A percentile compares a stretch with the other conserved stretches of the same genome.
These are phyloP conservation scores for Serendipita sp. DNA, from an alignment of 768 basidiomycete genomes.

Conservation along the genomic window DNA sequence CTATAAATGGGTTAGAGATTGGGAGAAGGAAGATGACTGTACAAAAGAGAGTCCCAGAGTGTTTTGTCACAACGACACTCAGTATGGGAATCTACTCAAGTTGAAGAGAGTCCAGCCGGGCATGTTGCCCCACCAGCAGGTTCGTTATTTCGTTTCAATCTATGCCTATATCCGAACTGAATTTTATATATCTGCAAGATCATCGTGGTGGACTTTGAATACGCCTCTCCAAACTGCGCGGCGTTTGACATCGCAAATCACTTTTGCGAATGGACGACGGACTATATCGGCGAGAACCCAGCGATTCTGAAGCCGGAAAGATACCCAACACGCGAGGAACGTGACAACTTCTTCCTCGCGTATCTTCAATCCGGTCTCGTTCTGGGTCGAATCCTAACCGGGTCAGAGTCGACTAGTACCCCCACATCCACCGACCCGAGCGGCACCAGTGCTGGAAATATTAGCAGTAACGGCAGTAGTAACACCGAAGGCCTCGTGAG, in stretches of 20 bases:
- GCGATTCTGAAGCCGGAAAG: slow-evolving; percentile 43
- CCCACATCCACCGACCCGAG: not conserved
- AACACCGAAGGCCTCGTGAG: not conserved
- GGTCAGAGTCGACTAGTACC: not conserved
- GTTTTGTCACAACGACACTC: slow-evolving; percentile 87
- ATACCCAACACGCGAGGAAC: slow-evolving; percentile 61
- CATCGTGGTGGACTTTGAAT: slow-evolving; percentile 76
- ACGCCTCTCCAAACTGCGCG: slow-evolving; percentile 81
- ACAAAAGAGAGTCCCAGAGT: slow-evolving; percentile 42
- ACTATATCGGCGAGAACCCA: slow-evolving; percentile 62
- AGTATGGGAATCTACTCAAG: slow-evolving; percentile 82
- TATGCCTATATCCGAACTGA: not conserved
- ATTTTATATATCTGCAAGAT: too few species aligned
- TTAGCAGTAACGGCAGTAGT: slow-evolving; percentile 5
- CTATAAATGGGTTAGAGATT: slow-evolving; percentile 46
- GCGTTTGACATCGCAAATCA: slow-evolving; percentile 95
- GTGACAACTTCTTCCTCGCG: slow-evolving; percentile 68
- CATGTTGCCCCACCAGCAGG: slow-evolving; percentile 63
- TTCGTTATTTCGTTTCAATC: slow-evolving; percentile 20
- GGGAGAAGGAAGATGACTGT: slow-evolving; percentile 37
- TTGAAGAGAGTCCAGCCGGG: slow-evolving; percentile 41
- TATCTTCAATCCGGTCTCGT: slow-evolving; percentile 36
- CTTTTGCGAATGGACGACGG: slow-evolving; percentile 92
- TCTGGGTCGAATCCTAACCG: slow-evolving; percentile 1
- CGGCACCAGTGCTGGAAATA: not conserved